A percentile compares a stretch with the other conserved stretches of the same genome.
Evolutionary conservation across 495 filamentous ascomycete genomes (phyloP).

Genomic region (Neurospora tetraspora): DNA sequence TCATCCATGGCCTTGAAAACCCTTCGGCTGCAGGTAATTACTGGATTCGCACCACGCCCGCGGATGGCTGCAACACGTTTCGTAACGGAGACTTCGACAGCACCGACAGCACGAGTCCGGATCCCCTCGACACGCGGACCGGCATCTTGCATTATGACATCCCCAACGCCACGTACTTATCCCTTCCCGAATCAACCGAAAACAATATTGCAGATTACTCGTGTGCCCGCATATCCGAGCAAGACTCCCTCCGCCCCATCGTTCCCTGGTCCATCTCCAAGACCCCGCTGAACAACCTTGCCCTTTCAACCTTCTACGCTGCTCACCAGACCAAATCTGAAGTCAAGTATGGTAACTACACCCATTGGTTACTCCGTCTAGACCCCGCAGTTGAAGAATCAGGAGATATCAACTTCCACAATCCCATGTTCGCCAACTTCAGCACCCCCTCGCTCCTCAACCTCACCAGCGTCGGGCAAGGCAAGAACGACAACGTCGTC

Average conservation of each 20-base stretch:
- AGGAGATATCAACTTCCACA: neutral
- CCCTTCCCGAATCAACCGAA: neutral
- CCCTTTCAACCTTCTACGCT: conserved; percentile 3
- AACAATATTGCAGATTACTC: conserved; percentile 3
- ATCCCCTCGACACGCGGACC: conserved; percentile 8
- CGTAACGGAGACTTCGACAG: conserved; percentile 2
- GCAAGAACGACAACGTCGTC: conserved; percentile 1
- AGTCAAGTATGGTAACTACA: conserved; percentile 15
- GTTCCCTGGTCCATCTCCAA: conserved; percentile 8
- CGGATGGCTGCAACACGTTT: neutral
- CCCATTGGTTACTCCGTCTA: conserved; percentile 16
- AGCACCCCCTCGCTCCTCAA: conserved; percentile 6
- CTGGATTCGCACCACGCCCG: conserved; percentile 37
- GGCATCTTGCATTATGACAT: conserved; percentile 22
- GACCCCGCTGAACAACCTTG: conserved; percentile 5
- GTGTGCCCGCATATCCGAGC: conserved; percentile 2
- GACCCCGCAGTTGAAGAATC: conserved; percentile 13
- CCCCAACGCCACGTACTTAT: neutral
- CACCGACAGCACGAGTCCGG: neutral
- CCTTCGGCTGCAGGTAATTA: conserved; percentile 27
- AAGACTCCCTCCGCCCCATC: conserved; percentile 8
- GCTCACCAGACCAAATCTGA: conserved; percentile 6
- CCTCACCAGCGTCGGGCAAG: neutral
- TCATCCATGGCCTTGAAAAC: conserved; percentile 45
- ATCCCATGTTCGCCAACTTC: conserved; percentile 3